Evolutionary conservation across 192 early-diverging fungal species (phyloP).

Genomic region (Dispira simplex): DNA sequence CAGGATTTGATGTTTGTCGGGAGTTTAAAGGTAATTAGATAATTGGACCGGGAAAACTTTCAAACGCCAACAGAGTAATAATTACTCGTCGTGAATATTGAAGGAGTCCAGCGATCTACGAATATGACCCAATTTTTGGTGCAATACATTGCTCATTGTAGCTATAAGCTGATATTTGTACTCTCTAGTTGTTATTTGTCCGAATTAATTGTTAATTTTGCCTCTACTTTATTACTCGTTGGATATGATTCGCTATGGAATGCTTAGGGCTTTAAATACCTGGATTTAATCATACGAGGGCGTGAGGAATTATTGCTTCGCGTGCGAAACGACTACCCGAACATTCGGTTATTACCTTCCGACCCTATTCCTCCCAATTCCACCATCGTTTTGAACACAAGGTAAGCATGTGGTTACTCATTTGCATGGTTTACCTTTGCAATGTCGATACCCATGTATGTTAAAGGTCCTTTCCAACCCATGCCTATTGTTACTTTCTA

Average conservation of each 20-base stretch:
- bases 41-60: background rate
- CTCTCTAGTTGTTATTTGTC: background rate
- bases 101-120: background rate
- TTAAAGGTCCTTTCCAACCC: slow-evolving; percentile 10
- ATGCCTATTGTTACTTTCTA: slow-evolving; percentile 16
- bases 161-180: background rate
- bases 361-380: slow-evolving; percentile 18
- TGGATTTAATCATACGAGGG: slow-evolving; percentile 47
- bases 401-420: slow-evolving; percentile 20
- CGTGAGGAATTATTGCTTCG: slow-evolving; percentile 51
- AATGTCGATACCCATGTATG: slow-evolving; percentile 12
- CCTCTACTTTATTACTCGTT: background rate
- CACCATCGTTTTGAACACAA: slow-evolving; percentile 28
- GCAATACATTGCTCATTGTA: background rate
- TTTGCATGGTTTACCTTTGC: slow-evolving; percentile 19
- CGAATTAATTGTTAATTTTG: background rate
- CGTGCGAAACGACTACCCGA: slow-evolving; percentile 31
- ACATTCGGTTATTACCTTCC: slow-evolving; percentile 12
- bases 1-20: slow-evolving; percentile 51
- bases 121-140: background rate
- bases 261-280: slow-evolving; percentile 43
- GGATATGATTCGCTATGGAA: background rate
- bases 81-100: background rate
- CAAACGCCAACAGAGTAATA: background rate
- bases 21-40: slow-evolving; percentile 33